Base-by-base conservation (phyloP, 106 monocot genomes). In the Posidonia australis region DNA sequence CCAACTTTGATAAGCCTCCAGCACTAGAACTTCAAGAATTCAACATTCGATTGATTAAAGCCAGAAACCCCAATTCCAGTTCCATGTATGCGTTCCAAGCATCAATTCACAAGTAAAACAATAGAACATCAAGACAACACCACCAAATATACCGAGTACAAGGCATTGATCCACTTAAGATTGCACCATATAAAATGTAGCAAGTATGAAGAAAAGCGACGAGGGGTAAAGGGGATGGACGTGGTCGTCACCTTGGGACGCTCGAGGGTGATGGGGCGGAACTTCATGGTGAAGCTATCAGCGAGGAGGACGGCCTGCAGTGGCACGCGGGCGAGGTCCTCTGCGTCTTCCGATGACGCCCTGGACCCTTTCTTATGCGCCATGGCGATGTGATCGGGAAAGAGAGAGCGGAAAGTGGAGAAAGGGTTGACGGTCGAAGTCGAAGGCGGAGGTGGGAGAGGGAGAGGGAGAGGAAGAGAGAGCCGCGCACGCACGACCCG, bases 191-290 rank as follows among this genome's bases (percentile, higher is more conserved):
- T n/a, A n/a, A n/a, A n/a, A n/a, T n/a, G n/a, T n/a, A n/a, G n/a
- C n/a, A 65, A 11, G 10, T 16, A 66, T 41, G 3, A n/a, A 58
- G 27, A 62, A 17, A 21, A 53, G 20, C 52, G 9, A 60, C 14
- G 32, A 29, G 30, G 31, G 27, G n/a, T 31, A 16, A 16, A 60
- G n/a, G 51, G 36, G 9, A 28, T 10, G 19, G 1, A 17, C 32
- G 12, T 9, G 51, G 18, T 22, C 29, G 21, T 44, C 60, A 87
- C 91, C 81, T 91, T 98, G 49, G 98, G 98, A 47, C 91, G 91
- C 67, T 98, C 98, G 70, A 91, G 91, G 54, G 96, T 98, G 77
- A 91, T 98, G 51, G 96, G 96, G 12, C 90, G 84, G 81, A 98
- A 98, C 71, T 88, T 98, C 59, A 78, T 77, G 68, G 87, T 79